Base-by-base conservation (phyloP, 2,329 filamentous ascomycete genomes). In the Aureobasidium namibiae region DNA sequence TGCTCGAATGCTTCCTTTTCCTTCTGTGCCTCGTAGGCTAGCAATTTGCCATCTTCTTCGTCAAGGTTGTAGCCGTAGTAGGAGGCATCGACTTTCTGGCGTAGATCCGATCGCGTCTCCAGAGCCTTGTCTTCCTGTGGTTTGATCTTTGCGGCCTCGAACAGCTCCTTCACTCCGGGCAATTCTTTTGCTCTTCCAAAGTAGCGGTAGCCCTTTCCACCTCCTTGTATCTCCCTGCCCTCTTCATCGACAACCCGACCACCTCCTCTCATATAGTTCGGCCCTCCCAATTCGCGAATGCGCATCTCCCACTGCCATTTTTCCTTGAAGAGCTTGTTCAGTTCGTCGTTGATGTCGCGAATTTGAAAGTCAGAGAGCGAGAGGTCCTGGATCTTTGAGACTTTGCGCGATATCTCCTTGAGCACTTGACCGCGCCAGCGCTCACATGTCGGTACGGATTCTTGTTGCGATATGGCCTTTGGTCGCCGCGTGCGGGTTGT, bases 241-340 rank as follows among this genome's bases (percentile, higher is more conserved):
- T 82, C 78, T 65, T 82, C 80, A 70, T 82, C 80, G 65, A 72
- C 70, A 60, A 82, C 70, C 65, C 79, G 73, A 24, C 77, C 69
- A 1, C 79, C 78, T n/a, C 76, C 79, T 31, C 91, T 82, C 88
- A 94, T 95, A 73, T 97, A 99, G 74, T 97, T 97, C 31, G 94
- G 94, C 2, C 94, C 94, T n/a, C 94, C 94, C 24, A 97, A 73
- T 68, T 95, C 95, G 61, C 92, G 83, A 66, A 99, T 96, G 75
- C 96, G 91, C 67, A 94, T 84, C 79, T 99, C 94, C 94, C 94
- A 99, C 82, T 95, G 92, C 81, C 95, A 91, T 76, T 99, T 99
- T 78, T 99, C 94, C 64, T 91, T 86, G 90, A 99, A 96, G 63
- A 96, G 82, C 77, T 96, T 95, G 80, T 99, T 99, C 80, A 99